phyloP scores from a whole-genome alignment of 352 stramenopile genomes.

The Phytophthora crassamura region DNA sequence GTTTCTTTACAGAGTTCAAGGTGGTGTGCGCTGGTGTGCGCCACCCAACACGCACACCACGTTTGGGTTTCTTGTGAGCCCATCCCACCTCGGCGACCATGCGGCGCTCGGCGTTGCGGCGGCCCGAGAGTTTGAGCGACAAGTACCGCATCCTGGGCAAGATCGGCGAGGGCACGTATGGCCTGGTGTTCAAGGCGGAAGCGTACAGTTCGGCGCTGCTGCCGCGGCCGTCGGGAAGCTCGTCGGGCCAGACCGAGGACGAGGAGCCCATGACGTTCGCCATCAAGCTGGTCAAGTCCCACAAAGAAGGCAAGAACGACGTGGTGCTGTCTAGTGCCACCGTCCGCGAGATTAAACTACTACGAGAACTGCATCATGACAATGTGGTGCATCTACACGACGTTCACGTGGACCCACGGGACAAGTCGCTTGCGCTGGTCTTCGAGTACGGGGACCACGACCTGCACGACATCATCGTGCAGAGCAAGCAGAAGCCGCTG shows the following conservation, averaged over 20 bases:
- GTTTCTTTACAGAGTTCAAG: slow-evolving; percentile 19
- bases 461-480: slow-evolving; percentile 89
- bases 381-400: slow-evolving; percentile 90
- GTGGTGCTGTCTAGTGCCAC: slow-evolving; percentile 89
- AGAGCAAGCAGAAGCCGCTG: slow-evolving; percentile 89
- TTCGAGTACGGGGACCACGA: slow-evolving; percentile 93
- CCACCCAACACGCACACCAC: too few relatives aligned
- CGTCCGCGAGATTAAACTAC: slow-evolving; percentile 91
- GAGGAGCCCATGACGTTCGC: slow-evolving; percentile 87
- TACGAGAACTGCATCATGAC: slow-evolving; percentile 88
- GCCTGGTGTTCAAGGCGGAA: slow-evolving; percentile 91
- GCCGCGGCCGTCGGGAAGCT: slow-evolving; percentile 35
- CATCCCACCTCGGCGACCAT: slow-evolving; percentile 31
- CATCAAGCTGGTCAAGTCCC: slow-evolving; percentile 91
- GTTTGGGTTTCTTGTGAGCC: too few relatives aligned
- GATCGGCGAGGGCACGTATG: slow-evolving; percentile 91
- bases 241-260: slow-evolving; percentile 44
- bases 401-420: slow-evolving; percentile 84
- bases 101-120: slow-evolving; percentile 65
- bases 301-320: slow-evolving; percentile 92
- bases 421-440: slow-evolving; percentile 86
- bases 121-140: slow-evolving; percentile 77
- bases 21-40: background rate
- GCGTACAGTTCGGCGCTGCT: slow-evolving; percentile 56
- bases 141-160: slow-evolving; percentile 89